Conservation (phyloP, 2,329 filamentous ascomycete species). For the Chaetomium globosum region DNA sequence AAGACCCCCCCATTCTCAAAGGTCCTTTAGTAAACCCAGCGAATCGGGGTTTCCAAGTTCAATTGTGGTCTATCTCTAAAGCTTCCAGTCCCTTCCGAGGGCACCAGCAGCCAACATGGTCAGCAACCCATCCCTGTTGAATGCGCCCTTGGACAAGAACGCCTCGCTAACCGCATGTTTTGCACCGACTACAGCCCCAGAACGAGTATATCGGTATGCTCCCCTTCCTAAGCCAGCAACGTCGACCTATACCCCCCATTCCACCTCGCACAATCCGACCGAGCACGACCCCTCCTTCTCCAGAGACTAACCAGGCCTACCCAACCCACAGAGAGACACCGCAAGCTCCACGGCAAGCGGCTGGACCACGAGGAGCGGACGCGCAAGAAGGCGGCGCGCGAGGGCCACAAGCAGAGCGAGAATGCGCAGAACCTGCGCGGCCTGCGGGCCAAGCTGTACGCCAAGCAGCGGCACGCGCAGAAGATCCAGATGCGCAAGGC, state of each 20-base stretch:
- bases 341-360: conserved; percentile 49
- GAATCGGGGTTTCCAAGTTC: background rate
- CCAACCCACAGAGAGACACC: conserved; percentile 36
- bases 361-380: conserved; percentile 83
- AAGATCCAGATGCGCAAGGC: conserved; percentile 98
- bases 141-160: background rate
- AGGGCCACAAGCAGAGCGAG: conserved; percentile 83
- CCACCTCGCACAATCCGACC: conserved; percentile 45
- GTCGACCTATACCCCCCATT: background rate
- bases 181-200: conserved; percentile 63
- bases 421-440: conserved; percentile 93
- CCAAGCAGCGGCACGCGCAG: conserved; percentile 91
- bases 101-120: conserved; percentile 33
- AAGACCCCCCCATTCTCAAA: conserved; percentile 13
- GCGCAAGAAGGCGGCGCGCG: conserved; percentile 84
- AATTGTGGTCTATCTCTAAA: background rate
- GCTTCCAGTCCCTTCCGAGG: conserved; percentile 29
- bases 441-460: conserved; percentile 87
- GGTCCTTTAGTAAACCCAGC: background rate
- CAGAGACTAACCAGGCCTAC: conserved; percentile 27
- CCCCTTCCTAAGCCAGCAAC: background rate
- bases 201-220: conserved; percentile 71
- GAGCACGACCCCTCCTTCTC: background rate
- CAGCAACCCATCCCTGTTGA: conserved; percentile 10
- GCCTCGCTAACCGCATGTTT: conserved; percentile 30